Evolutionary conservation across 2,329 filamentous ascomycete genomes (phyloP), one percentile per base, ranked within the genome.

Genomic region (Aspergillus alliaceus): DNA sequence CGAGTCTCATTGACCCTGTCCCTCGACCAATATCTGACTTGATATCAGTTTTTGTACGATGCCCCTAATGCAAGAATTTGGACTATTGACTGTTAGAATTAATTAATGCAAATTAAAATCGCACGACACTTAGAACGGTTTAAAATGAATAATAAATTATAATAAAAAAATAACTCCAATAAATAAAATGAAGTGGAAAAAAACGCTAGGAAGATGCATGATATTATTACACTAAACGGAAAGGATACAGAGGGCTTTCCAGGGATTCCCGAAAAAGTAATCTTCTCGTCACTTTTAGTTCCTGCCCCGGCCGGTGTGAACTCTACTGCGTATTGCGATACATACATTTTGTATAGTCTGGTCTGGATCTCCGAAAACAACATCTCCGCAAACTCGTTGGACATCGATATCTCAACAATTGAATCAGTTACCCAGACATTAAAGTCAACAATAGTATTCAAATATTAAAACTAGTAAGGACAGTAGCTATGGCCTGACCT

Each of bases 231-330:
- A 27, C 27, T 20, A 47, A 31, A n/a, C 22, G 12, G 24, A 29
- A 47, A n/a, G n/a, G 24, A 31, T 47, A 47, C 44, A 47, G 8
- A 29, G 25, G 15, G 22, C 53, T 57, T 57, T 58, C 50, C 40
- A 60, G 44, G 59, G 59, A 51, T 55, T 40, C 42, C 42, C 14
- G 47, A 37, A 25, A 48, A 46, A 51, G 48, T 46, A 34, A 31
- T 39, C 31, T 48, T 49, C 51, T 60, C 37, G 42, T 52, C 50
- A 51, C 25, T 40, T 24, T 53, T 55, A 55, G 57, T 59, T 57
- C 54, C 48, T 59, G 51, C 54, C 32, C 59, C 50, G 57, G 59
- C 59, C 50, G 57, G 59, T 54, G 59, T 46, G 48, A 59, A 59
- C 47, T 53, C 40, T 51, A 52, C 46, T 47, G 3, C 4, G 49